Base-by-base conservation (phyloP, 2,329 filamentous ascomycete genomes). In the Macroventuria anomochaeta region DNA sequence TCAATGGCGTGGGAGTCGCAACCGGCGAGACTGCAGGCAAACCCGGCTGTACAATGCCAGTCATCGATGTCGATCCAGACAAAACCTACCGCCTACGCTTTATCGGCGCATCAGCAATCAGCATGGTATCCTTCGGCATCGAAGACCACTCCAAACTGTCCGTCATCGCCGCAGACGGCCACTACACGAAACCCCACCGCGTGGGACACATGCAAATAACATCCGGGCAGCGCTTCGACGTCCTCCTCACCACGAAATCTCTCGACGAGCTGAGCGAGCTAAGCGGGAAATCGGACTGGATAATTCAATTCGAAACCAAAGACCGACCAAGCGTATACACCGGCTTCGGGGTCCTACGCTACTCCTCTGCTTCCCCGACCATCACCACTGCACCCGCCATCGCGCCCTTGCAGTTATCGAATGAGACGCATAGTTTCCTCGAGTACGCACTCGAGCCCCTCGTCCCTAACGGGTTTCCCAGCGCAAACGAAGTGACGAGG, bases 1-100 rank as follows among this genome's bases (percentile, higher is more conserved):
- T 88, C 47, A 88, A 88, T 60, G 85, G 83, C 0, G 70, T 81
- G 34, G 79, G 81, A 2, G 78, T 79, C 2, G 76, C 72, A 12
- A 72, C 69, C 29, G 29, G 18, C 8, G 69, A 66, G 39, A 72
- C 73, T 31, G 74, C 69, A 23, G 62, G 58, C n/a, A 70, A 68
- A 39, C 57, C 53, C 18, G 71, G 67, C 33, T 81, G 82, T 68
- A 68, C 74, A 47, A 75, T 82, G 2, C 76, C 79, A 4, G 74
- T 85, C 3, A 82, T 89, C 54, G 77, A 83, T 5, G 82, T 89
- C 7, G 74, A 86, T 31, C 83, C 86, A 0, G 81, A 77, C 10
- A 85, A 80, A 65, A 85, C 81, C 0, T 89, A 89, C 61, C 79
- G 85, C 1, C 71, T 89, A 46, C 79, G 87, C 8, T 83, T 86